Conservation (phyloP, 1,139 yeast species). For the Casaregolazyma lundiana region DNA sequence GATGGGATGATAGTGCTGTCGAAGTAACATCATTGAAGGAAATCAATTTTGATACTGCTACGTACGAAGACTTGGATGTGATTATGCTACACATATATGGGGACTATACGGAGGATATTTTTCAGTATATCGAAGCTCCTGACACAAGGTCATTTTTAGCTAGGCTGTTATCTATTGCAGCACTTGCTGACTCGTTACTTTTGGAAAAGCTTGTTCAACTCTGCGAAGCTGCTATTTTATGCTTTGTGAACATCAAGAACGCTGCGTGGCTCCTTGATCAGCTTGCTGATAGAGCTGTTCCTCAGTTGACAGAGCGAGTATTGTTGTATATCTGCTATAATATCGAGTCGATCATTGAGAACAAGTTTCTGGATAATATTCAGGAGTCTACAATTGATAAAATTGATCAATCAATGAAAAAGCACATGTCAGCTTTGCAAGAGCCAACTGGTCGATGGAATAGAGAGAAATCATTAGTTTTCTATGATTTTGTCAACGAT, state of each 20-base stretch:
- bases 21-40: constrained; percentile 14
- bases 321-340: constrained; percentile 67
- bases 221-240: constrained; percentile 59
- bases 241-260: constrained; percentile 53
- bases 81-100: constrained; percentile 61
- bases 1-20: constrained; percentile 43
- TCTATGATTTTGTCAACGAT: constrained; percentile 17
- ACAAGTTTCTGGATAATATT: constrained; percentile 34
- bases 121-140: constrained; percentile 36
- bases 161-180: constrained; percentile 54
- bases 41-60: constrained; percentile 46
- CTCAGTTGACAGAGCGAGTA: constrained; percentile 55
- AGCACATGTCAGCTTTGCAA: constrained; percentile 8
- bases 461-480: not conserved
- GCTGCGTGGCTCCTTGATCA: constrained; percentile 54
- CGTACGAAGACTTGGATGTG: constrained; percentile 43
- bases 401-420: constrained; percentile 30
- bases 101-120: constrained; percentile 40
- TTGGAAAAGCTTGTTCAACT: constrained; percentile 55
- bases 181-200: constrained; percentile 60
- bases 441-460: constrained; percentile 5
- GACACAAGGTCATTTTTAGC: constrained; percentile 49
- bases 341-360: constrained; percentile 58
- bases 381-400: constrained; percentile 30
- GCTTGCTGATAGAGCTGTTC: constrained; percentile 49